Evolutionary conservation across 2,329 filamentous ascomycete genomes (phyloP).

Genomic region (Trichoderma simmonsii): DNA sequence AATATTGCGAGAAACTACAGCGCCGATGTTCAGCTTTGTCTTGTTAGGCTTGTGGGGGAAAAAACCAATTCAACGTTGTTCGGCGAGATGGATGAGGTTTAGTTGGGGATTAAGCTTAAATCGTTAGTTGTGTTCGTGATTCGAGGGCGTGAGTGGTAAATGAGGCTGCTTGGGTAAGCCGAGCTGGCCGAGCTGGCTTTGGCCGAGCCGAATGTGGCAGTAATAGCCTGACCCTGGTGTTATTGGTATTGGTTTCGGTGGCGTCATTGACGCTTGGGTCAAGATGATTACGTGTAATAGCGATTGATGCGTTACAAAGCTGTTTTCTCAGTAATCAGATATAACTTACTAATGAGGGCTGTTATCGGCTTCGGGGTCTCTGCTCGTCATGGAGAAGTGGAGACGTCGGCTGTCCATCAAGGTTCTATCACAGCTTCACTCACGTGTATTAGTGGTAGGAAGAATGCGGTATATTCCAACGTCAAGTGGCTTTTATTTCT

Average conservation of each 20-base stretch:
- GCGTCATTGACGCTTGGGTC: background rate
- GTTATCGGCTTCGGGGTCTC: background rate
- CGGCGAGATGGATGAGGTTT: background rate
- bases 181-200: background rate
- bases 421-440: background rate
- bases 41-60: background rate
- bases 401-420: background rate
- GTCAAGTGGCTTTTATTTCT: background rate
- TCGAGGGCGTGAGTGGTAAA: background rate
- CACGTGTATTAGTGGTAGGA: background rate
- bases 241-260: background rate
- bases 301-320: background rate
- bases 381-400: background rate
- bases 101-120: slow-evolving; percentile 1
- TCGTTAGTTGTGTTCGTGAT: background rate
- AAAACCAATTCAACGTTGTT: background rate
- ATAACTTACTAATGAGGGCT: background rate
- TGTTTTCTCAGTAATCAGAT: background rate
- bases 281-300: background rate
- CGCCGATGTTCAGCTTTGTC: background rate
- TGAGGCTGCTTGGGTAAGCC: background rate
- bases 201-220: background rate
- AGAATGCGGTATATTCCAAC: background rate
- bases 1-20: background rate
- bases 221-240: background rate